phyloP scores from a whole-genome alignment of 1,139 yeast species.

The Starmera stellimalicola region DNA sequence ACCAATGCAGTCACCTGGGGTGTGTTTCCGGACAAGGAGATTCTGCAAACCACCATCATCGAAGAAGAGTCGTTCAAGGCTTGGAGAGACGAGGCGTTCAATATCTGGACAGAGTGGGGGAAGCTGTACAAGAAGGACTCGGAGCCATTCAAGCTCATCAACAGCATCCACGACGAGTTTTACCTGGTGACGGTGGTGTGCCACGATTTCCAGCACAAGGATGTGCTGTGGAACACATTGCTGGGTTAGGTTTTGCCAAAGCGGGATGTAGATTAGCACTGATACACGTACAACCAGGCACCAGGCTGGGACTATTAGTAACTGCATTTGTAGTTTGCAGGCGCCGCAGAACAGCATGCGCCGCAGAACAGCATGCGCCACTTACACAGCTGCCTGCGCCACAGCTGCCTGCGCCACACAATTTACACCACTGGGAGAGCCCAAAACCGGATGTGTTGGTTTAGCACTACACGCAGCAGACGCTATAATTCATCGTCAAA shows the following conservation, averaged over 20 bases:
- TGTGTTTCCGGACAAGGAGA: slow-evolving; percentile 80
- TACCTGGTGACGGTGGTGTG: slow-evolving; percentile 76
- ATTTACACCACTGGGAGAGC: no score
- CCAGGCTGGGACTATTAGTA: no score
- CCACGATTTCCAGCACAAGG: slow-evolving; percentile 71
- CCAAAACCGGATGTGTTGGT: no score
- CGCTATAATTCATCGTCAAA: no score
- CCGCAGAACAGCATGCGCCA: no score
- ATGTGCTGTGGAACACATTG: slow-evolving; percentile 69
- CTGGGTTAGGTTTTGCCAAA: slow-evolving; percentile 16
- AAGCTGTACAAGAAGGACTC: slow-evolving; percentile 47
- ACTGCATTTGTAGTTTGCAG: no score
- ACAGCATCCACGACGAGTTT: slow-evolving; percentile 50
- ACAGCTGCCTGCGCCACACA: no score
- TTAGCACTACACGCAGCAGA: no score
- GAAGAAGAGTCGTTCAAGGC: slow-evolving; percentile 84
- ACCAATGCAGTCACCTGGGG: slow-evolving; percentile 94
- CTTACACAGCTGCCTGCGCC: no score
- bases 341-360: no score
- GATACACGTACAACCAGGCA: no score
- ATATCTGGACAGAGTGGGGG: slow-evolving; percentile 90
- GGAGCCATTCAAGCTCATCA: slow-evolving; percentile 49
- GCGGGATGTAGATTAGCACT: background rate
- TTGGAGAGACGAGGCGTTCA: slow-evolving; percentile 91
- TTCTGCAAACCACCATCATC: slow-evolving; percentile 79